Base-by-base conservation (phyloP, 345 rosid genomes). In the Nasturtium officinale region DNA sequence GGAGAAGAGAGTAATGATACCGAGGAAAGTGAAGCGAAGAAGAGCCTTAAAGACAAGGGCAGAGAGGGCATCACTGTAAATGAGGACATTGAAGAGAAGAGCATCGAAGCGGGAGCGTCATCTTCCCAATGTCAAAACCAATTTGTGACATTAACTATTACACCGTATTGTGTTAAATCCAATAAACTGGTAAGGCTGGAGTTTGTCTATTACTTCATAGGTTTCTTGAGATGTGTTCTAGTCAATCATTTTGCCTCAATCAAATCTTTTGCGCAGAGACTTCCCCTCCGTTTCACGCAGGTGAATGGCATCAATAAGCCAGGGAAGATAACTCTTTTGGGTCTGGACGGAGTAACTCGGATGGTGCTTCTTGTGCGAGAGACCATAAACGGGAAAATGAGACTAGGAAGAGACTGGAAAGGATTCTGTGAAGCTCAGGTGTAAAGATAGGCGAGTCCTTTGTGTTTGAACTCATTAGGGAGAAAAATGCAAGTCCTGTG, bases 401-500 rank as follows among this genome's bases (percentile, higher is more conserved):
- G 69, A 32, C 7, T 75, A 42, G 68, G 73, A 75, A 67, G 32
- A 18, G 63, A 18, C 67, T 68, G 79, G 70, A 76, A 23, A 62
- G 65, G 53, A 13, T 76, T 76, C 29, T 68, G 58, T 35, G 11
- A 69, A 32, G 60, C 17, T 62, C 61, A 76, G 71, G 52, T 10
- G 60, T 69, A n/a, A 45, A 54, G 59, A 45, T 61, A n/a, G 70
- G 70, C 0, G 65, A 62, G 62, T 46, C 75, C 6, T 76, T 76
- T 46, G 40, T 42, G 52, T 32, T 69, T 65, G 71, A 76, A 69
- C 63, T 69, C 20, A 12, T 75, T 12, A 6, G 48, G 58, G 16
- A 21, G 13, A 26, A 73, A 33, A 43, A 61, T 32, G 67, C 16
- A 52, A 13, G 13, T 68, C 79, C 56, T 20, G 59, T 43, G 18